Evolutionary conservation across 2,329 filamentous ascomycete species (phyloP), one percentile per base, ranked within the genome.

Genomic region (Ascochyta fabae): DNA sequence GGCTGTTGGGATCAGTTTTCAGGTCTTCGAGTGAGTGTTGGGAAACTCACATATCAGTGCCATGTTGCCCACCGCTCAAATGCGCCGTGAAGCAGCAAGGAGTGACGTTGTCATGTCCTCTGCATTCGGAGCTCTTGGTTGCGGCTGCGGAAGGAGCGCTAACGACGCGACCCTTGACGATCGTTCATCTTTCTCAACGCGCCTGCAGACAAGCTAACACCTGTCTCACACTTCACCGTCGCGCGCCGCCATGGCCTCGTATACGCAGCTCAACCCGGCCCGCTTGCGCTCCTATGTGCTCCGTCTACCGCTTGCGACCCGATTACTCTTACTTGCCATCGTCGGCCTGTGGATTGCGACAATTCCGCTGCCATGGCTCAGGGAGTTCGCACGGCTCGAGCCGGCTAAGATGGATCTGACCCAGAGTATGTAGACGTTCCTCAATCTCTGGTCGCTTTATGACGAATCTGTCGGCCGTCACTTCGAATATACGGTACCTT

Each of bases 221-320:
- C 27, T 45, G 44, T 40, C 55, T 62, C 52, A 48, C 51, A 40
- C 54, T 29, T 44, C 36, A 29, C 38, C 38, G 48, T 56, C 59
- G 56, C 58, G 48, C 52, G 51, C 53, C 61, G 62, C 62, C 53
- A 77, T 81, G 59, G 76, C 76, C 43, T 76, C 79, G 75, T 71
- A 82, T 71, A 64, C 82, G 66, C 80, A 84, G 53, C 88, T 96
- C 77, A 93, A 88, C 77, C 86, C 88, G 29, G 76, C 83, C 58
- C 87, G 91, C 65, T 83, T 92, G 67, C 88, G 91, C 62, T 91
- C 90, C 8, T 97, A 96, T 74, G 70, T 96, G 62, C 81, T 91
- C 57, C 88, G 92, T 44, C 82, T 98, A n/a, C 94, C 95, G 33
- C 81, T 98, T 1, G 92, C 95, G 73, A 97, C 95, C 24, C 86